phyloP scores from a whole-genome alignment of 805 yeast genomes.

The Teunomyces cretensis region DNA sequence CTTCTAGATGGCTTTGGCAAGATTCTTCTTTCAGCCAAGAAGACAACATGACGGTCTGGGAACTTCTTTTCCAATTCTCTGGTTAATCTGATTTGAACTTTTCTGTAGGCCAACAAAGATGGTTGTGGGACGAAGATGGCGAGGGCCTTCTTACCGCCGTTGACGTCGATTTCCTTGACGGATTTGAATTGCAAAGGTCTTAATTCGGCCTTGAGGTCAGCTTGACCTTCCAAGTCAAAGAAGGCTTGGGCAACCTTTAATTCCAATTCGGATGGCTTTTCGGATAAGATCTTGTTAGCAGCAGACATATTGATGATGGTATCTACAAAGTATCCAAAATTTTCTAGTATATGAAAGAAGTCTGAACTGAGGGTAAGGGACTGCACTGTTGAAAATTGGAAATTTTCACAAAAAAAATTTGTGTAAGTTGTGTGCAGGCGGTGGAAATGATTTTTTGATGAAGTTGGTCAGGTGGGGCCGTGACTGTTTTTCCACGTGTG shows the following conservation, averaged over 20 bases:
- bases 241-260: slow-evolving; percentile 99
- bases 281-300: slow-evolving; percentile 90
- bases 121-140: slow-evolving; percentile 98
- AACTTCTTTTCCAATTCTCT: slow-evolving; percentile 99
- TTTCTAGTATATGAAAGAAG: slow-evolving; percentile 10
- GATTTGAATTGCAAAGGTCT: slow-evolving; percentile 98
- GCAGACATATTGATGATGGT: slow-evolving; percentile 74
- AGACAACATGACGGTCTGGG: slow-evolving; percentile 99
- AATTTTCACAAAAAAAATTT: slow-evolving; percentile 4
- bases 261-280: slow-evolving; percentile 97
- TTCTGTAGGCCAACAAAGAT: slow-evolving; percentile 88
- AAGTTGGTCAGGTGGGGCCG: slow-evolving; percentile 10
- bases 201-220: slow-evolving; percentile 96
- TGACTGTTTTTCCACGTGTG: slow-evolving; percentile 12
- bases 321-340: slow-evolving; percentile 6
- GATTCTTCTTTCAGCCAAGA: slow-evolving; percentile 99
- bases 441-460: background rate
- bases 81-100: slow-evolving; percentile 94
- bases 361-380: slow-evolving; percentile 2
- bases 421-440: slow-evolving; percentile 1
- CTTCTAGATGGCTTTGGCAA: slow-evolving; percentile 98
- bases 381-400: slow-evolving; percentile 3
- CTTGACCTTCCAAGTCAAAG: slow-evolving; percentile 92
- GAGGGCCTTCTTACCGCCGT: slow-evolving; percentile 98
- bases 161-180: slow-evolving; percentile 95